These are phyloP conservation scores for Cladosporium sp. DNA, from an alignment of 2,329 filamentous ascomycete species.

Conservation along the genomic window DNA sequence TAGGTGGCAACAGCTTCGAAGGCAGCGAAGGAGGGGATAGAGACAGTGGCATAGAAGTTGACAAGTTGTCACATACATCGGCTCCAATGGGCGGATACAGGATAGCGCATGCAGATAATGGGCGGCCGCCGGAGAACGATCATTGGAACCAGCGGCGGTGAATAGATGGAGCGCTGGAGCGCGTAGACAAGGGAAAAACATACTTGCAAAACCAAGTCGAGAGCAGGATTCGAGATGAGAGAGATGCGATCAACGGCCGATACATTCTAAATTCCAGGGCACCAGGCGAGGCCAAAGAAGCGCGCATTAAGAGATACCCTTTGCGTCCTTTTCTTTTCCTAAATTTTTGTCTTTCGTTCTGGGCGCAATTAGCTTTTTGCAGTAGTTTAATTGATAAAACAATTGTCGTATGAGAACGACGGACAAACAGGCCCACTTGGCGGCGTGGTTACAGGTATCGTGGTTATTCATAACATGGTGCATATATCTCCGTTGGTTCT, in stretches of 20 bases:
- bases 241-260: constrained; percentile 11
- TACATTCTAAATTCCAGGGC: neutral
- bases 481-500: neutral
- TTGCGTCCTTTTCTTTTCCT: neutral
- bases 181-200: neutral
- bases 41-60: constrained; percentile 38
- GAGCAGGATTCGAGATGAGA: neutral
- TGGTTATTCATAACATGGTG: neutral
- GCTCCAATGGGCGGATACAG: constrained; percentile 2
- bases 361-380: neutral
- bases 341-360: neutral
- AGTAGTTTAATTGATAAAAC: neutral
- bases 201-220: neutral
- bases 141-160: constrained; percentile 18
- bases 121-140: constrained; percentile 12
- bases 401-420: neutral
- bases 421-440: neutral
- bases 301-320: constrained; percentile 4
- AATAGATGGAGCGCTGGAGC: neutral
- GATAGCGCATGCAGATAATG: neutral
- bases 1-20: constrained; percentile 24
- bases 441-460: neutral
- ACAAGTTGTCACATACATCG: constrained; percentile 24
- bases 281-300: neutral
- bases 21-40: constrained; percentile 34